Base-by-base conservation (phyloP, 2,329 filamentous ascomycete species). In the Dactylonectria estremocensis region DNA sequence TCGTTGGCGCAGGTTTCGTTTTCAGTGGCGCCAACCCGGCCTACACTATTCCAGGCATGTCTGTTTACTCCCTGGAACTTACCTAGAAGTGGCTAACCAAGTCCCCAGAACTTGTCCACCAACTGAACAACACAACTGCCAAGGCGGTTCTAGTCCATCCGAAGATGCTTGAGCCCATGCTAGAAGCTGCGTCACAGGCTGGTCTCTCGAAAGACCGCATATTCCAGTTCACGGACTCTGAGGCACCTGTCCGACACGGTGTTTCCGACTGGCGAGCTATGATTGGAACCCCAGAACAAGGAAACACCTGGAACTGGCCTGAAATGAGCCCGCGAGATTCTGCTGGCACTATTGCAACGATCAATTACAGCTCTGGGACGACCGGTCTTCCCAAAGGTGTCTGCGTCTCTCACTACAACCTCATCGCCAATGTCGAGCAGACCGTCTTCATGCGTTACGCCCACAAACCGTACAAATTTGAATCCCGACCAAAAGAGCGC, bases 21-120 rank as follows among this genome's bases (percentile, higher is more conserved):
- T 90, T 89, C 76, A 88, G 83, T 58, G 87, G 86, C 20, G 85
- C 83, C 5, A 89, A 88, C 72, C 86, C 87, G 14, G 79, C 80
- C 10, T 88, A 87, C 69, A 88, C 85, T 1, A 77, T 83, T 14
- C 78, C 80, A 64, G 85, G 85, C 85, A 72, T 69, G 80, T 74
- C 16, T 13, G 10, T 11, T 14, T 9, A 11, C 11, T 53, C 11
- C 3, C n/a, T n/a, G 6, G 6, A 7, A 28, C 54, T 11, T 2
- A 24, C 16, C 7, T 43, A 11, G 3, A 49, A 22, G 20, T 52
- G 7, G 48, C 68, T 69, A 33, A 70, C n/a, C 57, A 6, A 11
- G 20, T 31, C 45, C 35, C 7, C 60, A 86, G 87, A 89, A 76
- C 82, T 87, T 14, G 79, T 81, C 3, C 83, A 86, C 69, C 87